phyloP scores from a whole-genome alignment of 2,329 filamentous ascomycete species.

The Penicillium sp. region DNA sequence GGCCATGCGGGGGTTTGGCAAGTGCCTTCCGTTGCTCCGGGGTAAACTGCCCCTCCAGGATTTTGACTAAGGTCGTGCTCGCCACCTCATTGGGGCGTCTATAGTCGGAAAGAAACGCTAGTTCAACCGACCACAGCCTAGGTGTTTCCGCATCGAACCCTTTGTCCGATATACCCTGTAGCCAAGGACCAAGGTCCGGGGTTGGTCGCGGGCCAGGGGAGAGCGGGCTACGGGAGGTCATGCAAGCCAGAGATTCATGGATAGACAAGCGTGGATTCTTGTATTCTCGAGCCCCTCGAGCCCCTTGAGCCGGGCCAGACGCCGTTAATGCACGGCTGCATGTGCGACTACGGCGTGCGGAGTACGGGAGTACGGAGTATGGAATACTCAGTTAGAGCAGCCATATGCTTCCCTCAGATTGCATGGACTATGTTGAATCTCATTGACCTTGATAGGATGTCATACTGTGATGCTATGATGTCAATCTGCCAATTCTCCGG shows the following conservation, averaged over 20 bases:
- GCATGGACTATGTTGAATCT: neutral
- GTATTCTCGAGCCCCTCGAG: neutral
- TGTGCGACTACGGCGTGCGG: too few relatives aligned
- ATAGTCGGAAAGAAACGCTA: neutral
- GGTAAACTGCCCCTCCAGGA: conserved; percentile 21
- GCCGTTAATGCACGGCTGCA: neutral
- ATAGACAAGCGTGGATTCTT: neutral
- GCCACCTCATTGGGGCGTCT: conserved; percentile 1
- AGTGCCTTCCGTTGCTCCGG: conserved; percentile 38
- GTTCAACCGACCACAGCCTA: neutral
- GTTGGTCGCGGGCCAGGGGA: conserved; percentile 5
- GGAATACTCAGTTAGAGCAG: too few relatives aligned
- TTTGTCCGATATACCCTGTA: conserved; percentile 8
- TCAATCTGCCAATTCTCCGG: neutral
- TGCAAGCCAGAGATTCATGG: neutral
- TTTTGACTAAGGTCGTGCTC: conserved; percentile 1
- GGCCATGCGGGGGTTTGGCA: conserved; percentile 36
- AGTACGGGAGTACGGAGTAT: too few relatives aligned
- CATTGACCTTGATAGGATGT: neutral
- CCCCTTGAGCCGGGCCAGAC: neutral
- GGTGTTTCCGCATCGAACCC: conserved; percentile 5
- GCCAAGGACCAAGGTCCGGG: conserved; percentile 8
- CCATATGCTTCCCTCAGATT: neutral
- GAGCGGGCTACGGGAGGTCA: conserved; percentile 2
- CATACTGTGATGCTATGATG: neutral